Evolutionary conservation across 2,329 filamentous ascomycete genomes (phyloP).

Genomic region (Nannizzia gypsea): DNA sequence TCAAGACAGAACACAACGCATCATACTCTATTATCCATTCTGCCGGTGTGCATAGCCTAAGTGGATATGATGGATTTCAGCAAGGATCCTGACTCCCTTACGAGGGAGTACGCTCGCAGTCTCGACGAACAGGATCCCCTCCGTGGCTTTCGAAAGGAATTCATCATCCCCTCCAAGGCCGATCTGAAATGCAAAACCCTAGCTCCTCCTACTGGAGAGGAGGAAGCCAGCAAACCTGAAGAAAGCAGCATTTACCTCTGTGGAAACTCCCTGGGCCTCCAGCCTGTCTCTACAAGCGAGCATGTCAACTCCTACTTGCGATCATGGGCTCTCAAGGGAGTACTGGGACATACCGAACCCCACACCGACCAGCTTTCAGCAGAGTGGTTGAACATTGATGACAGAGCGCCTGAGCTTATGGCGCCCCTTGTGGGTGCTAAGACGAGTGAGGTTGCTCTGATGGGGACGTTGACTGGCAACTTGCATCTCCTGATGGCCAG

Average conservation of each 20-base stretch:
- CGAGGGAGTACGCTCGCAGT: conserved; percentile 31
- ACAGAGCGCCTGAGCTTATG: conserved; percentile 57
- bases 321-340: conserved; percentile 74
- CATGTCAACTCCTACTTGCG: conserved; percentile 63
- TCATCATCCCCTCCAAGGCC: conserved; percentile 62
- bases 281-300: conserved; percentile 55
- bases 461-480: conserved; percentile 77
- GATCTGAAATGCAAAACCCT: conserved; percentile 57
- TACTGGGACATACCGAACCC: conserved; percentile 67
- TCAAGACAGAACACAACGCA: background rate
- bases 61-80: background rate
- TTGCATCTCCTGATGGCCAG: conserved; percentile 71
- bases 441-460: conserved; percentile 64
- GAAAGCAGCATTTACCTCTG: conserved; percentile 64
- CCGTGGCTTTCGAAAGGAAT: conserved; percentile 53
- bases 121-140: conserved; percentile 54
- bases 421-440: conserved; percentile 63
- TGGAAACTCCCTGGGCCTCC: conserved; percentile 78
- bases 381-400: conserved; percentile 69
- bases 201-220: conserved; percentile 23
- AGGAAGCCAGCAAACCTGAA: conserved; percentile 12
- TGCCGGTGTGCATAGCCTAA: background rate
- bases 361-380: conserved; percentile 56
- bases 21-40: background rate
- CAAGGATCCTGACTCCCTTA: conserved; percentile 17